Evolutionary conservation across 2,329 filamentous ascomycete species (phyloP), one percentile per base, ranked within the genome.

Genomic region (Curvularia hawaiiensis): DNA sequence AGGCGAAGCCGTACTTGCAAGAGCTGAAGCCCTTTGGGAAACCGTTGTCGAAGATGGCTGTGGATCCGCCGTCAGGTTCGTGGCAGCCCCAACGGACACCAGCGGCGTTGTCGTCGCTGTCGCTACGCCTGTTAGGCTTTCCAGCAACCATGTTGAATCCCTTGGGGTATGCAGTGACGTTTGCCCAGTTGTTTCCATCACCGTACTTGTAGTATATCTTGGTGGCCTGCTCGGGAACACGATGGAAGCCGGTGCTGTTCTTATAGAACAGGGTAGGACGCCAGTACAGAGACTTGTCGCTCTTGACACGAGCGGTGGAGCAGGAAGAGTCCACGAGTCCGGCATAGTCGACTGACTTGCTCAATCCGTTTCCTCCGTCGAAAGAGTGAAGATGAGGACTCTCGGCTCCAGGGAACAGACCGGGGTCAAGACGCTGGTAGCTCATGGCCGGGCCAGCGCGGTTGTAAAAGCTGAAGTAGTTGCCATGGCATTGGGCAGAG

Each of bases 181-280:
- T 73, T n/a, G 72, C 73, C 62, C 66, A 69, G 28, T 64, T 60
- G 52, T 68, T 63, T 10, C 66, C 69, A 39, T 75, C 71, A 6
- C 73, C 73, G 47, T 70, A 76, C 56, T 75, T 75, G 70, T 77
- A 77, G 68, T 77, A 77, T 45, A 75, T 65, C 62, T 76, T 76
- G 44, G 71, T 65, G 31, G 65, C 65, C 44, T 68, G 61, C 54
- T 77, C 72, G 1, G 74, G 74, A 11, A 77, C 75, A 14, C 67
- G 70, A 56, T 73, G 68, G 60, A 75, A 74, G 35, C 70, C 70
- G 33, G 71, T 74, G 56, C 67, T 68, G 56, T 75, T 76, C 41
- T 71, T 74, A 65, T 65, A 76, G 67, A 66, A 76, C 28, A 77
- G 67, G 12, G 72, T 68, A 4, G 75, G 74, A 39, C 72, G 71